phyloP scores from a whole-genome alignment of 225 moss, liverwort and hornwort species.

The Pleurozium schreberi region DNA sequence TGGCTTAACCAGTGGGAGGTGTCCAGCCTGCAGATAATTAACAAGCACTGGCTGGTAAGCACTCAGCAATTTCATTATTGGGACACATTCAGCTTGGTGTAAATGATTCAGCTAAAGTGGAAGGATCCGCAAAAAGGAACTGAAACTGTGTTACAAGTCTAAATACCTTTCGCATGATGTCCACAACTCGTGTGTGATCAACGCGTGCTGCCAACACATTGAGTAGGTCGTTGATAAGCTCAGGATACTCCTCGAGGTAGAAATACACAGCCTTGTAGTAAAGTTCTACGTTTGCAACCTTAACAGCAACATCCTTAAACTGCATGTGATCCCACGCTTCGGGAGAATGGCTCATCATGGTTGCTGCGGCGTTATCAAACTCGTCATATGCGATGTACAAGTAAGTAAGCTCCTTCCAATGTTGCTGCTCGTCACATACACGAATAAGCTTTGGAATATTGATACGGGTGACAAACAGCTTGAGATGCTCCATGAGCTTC shows the following conservation, averaged over 20 bases:
- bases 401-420: conserved; percentile 98
- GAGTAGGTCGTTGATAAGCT: conserved; percentile 91
- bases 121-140: background rate
- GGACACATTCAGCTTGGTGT: background rate
- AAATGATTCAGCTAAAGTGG: background rate
- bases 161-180: conserved; percentile 89
- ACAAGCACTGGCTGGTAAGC: background rate
- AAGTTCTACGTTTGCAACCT: conserved; percentile 92
- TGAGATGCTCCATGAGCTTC: conserved; percentile 99
- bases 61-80: background rate
- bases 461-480: conserved; percentile 87
- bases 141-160: background rate
- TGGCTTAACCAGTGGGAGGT: conserved; percentile 89
- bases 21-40: conserved; percentile 58
- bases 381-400: conserved; percentile 98
- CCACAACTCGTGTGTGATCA: conserved; percentile 93
- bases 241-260: conserved; percentile 88
- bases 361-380: conserved; percentile 92
- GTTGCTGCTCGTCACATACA: conserved; percentile 97
- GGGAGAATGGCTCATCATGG: conserved; percentile 98
- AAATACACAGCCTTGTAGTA: conserved; percentile 95
- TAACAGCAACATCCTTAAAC: conserved; percentile 95
- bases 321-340: conserved; percentile 99
- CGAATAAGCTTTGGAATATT: conserved; percentile 98
- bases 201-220: conserved; percentile 89